Percentiles rank a stretch among this genome's conserved stretches.
phyloP scores from a whole-genome alignment of 768 basidiomycete species.

The Mycena epipterygia region DNA sequence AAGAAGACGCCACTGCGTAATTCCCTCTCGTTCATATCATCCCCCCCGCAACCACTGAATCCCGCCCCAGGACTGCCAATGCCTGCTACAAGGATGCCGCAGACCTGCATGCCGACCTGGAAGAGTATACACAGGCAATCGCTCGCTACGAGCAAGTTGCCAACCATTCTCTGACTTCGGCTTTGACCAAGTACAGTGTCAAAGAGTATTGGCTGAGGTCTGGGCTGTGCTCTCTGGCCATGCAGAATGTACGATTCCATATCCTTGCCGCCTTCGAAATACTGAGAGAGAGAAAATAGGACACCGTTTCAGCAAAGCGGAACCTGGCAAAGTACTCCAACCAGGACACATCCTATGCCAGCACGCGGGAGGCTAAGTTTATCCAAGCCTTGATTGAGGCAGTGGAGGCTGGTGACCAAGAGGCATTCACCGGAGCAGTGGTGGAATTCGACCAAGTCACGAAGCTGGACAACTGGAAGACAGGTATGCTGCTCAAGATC shows the following conservation, averaged over 20 bases:
- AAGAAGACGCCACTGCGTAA: slow-evolving; percentile 97
- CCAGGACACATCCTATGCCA: slow-evolving; percentile 88
- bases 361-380: slow-evolving; percentile 95
- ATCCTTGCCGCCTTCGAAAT: not conserved
- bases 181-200: slow-evolving; percentile 97
- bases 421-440: slow-evolving; percentile 86
- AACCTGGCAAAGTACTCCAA: slow-evolving; percentile 82
- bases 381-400: slow-evolving; percentile 83
- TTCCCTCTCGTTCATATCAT: not conserved
- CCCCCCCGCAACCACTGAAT: not conserved
- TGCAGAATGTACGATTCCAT: slow-evolving; percentile 68
- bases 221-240: slow-evolving; percentile 89
- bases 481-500: slow-evolving; percentile 88
- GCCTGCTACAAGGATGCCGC: slow-evolving; percentile 97
- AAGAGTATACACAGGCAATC: slow-evolving; percentile 88
- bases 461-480: slow-evolving; percentile 98
- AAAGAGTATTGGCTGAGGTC: slow-evolving; percentile 97
- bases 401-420: slow-evolving; percentile 57
- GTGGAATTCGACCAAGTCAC: slow-evolving; percentile 93
- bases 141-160: slow-evolving; percentile 93
- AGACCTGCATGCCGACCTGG: slow-evolving; percentile 92
- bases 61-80: slow-evolving; percentile 84
- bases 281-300: slow-evolving; percentile 60
- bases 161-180: slow-evolving; percentile 80
- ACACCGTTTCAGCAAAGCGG: slow-evolving; percentile 85